Evolutionary conservation across 108 stramenopile species (phyloP).

Genomic region (Aurantiochytrium sp.): DNA sequence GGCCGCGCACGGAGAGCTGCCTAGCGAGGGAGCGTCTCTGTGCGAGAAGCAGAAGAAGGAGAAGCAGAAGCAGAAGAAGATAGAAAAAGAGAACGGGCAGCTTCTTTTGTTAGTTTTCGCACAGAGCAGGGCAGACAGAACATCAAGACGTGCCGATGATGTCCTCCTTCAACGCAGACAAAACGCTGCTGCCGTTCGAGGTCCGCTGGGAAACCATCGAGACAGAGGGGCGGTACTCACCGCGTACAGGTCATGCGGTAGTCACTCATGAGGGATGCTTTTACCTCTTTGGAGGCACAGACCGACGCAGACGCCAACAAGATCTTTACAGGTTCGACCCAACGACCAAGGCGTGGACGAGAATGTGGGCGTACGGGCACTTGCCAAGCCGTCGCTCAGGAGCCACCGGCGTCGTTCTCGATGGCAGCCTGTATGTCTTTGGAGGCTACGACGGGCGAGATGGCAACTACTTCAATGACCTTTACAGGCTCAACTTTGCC

Average conservation of each 20-base stretch:
- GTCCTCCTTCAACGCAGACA: too few relatives aligned
- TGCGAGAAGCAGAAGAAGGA: too few relatives aligned
- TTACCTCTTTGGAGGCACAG: constrained; percentile 12
- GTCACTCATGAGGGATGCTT: background rate
- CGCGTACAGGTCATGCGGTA: background rate
- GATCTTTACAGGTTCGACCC: background rate
- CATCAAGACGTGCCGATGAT: too few relatives aligned
- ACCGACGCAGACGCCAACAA: background rate
- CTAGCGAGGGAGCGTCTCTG: too few relatives aligned
- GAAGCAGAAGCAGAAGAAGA: too few relatives aligned
- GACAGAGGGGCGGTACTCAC: background rate
- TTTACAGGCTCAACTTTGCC: background rate
- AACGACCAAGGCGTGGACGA: background rate
- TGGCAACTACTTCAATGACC: background rate
- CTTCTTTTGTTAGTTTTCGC: too few relatives aligned
- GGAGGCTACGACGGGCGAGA: constrained; percentile 8
- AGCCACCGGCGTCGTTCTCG: background rate
- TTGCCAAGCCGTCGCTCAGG: background rate
- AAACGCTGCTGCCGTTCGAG: background rate
- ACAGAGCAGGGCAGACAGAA: too few relatives aligned
- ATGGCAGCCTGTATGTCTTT: background rate
- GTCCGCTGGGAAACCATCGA: background rate
- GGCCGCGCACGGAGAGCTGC: too few relatives aligned
- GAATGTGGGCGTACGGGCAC: background rate
- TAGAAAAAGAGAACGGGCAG: too few relatives aligned